Evolutionary conservation across 768 basidiomycete genomes (phyloP).

Genomic region (Rhodotorula toruloides): DNA sequence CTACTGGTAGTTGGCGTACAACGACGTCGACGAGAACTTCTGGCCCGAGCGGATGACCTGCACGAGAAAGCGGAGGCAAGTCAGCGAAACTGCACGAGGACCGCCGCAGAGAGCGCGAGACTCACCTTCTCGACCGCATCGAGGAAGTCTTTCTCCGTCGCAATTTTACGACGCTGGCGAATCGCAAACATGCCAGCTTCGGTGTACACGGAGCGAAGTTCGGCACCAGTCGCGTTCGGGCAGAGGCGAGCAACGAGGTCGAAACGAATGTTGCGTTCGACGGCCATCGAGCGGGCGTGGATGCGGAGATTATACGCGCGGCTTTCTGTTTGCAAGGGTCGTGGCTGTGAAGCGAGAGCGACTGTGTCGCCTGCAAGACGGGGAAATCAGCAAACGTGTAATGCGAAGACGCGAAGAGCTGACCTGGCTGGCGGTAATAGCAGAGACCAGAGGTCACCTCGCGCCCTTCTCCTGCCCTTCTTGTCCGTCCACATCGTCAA

Average conservation of each 20-base stretch:
- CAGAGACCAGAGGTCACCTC: no score
- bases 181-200: slow-evolving; percentile 99
- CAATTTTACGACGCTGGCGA: slow-evolving; percentile 89
- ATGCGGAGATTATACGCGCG: slow-evolving; percentile 94
- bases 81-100: no score
- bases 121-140: slow-evolving; percentile 93
- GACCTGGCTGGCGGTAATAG: no score
- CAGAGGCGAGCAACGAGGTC: slow-evolving; percentile 94
- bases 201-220: slow-evolving; percentile 90
- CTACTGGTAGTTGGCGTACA: slow-evolving; percentile 17
- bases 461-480: no score
- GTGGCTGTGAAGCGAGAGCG: no score
- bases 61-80: not conserved
- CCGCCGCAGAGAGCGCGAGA: no score
- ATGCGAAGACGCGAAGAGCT: no score
- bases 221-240: slow-evolving; percentile 98
- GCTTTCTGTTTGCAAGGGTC: no score
- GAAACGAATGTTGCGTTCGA: slow-evolving; percentile 93
- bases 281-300: slow-evolving; percentile 86
- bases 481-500: no score
- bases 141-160: slow-evolving; percentile 93
- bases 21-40: slow-evolving; percentile 87
- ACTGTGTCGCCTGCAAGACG: no score
- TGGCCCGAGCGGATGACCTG: slow-evolving; percentile 84
- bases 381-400: no score